phyloP scores from a whole-genome alignment of 2,329 filamentous ascomycete species.

The Dactylellina parvicollis region DNA sequence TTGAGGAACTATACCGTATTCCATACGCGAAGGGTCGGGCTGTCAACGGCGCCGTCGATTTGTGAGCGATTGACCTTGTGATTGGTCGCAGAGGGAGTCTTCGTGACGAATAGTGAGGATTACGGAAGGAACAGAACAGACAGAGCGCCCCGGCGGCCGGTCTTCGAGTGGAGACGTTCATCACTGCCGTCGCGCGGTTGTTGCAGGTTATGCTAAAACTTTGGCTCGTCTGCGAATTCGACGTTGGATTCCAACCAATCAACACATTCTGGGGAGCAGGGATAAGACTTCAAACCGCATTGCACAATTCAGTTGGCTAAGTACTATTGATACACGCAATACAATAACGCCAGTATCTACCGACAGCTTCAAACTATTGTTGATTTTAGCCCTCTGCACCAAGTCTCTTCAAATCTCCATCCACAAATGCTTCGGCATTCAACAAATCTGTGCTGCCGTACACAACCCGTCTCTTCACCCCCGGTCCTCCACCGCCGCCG shows the following conservation, averaged over 20 bases:
- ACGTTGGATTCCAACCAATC: conserved; percentile 19
- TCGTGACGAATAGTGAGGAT: conserved; percentile 13
- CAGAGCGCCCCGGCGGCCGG: conserved; percentile 37
- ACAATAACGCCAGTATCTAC: not conserved
- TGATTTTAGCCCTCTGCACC: conserved; percentile 65
- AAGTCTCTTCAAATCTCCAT: conserved; percentile 71
- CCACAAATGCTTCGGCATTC: conserved; percentile 74
- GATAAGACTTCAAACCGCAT: not conserved
- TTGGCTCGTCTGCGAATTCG: conserved; percentile 4
- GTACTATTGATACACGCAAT: not conserved
- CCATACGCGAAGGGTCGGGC: conserved; percentile 3
- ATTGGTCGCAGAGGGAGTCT: conserved; percentile 5
- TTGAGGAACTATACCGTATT: conserved; percentile 25
- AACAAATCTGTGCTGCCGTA: conserved; percentile 92
- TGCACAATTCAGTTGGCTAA: not conserved
- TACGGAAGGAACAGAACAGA: conserved; percentile 45
- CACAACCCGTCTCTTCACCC: conserved; percentile 80
- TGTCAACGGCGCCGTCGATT: not conserved
- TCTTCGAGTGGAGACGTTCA: conserved; percentile 41
- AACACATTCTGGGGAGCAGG: conserved; percentile 18
- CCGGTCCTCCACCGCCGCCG: conserved; percentile 60
- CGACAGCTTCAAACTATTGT: not conserved
- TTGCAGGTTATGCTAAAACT: conserved; percentile 7
- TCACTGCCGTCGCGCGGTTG: conserved; percentile 8
- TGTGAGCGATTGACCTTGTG: conserved; percentile 13